Base-by-base conservation (phyloP, 768 basidiomycete species). In the Infundibulicybe gibba region DNA sequence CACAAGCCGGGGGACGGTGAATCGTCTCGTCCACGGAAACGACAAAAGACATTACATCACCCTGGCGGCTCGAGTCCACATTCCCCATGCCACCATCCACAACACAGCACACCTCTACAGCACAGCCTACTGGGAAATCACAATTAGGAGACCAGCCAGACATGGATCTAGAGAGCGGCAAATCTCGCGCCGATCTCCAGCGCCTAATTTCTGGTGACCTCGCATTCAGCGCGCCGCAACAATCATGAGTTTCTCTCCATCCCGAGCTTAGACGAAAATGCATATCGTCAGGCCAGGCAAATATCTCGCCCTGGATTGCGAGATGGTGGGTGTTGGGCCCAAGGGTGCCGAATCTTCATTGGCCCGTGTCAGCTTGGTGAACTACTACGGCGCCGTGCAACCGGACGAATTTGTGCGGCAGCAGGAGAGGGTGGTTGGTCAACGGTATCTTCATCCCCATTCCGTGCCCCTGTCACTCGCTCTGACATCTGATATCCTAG, bases 321-420 rank as follows among this genome's bases (percentile, higher is more conserved):
- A 98, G 66, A 97, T 98, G 93, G 94, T 98, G 10, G 94, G 94
- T 3, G 79, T 95, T 15, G 93, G 93, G 1, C 74, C 81, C n/a
- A 75, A 84, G 25, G 25, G 8, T 25, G 25, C 25, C 25, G 25
- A 95, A 61, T 92, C 89, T 0, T 85, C 87, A 0, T 76, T 97
- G 12, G 94, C 93, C 1, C 83, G 94, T 30, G 89, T 95, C 52
- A 90, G 87, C 43, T 61, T 97, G 34, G 92, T 97, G 47, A 95
- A 97, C 64, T 95, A 82, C 60, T 71, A 90, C 49, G 95, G 95
- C 0, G 81, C 75, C 1, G 72, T 89, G 20, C 69, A 86, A 35
- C 61, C 95, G 52, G 94, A 97, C 57, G 86, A 77, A 41, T 94
- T 91, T 53, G 95, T 99, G 30, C 71, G 77, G 43, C 94, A 91